Conservation (phyloP, 148 eudicot species). For the Vaccinium macrocarpon region DNA sequence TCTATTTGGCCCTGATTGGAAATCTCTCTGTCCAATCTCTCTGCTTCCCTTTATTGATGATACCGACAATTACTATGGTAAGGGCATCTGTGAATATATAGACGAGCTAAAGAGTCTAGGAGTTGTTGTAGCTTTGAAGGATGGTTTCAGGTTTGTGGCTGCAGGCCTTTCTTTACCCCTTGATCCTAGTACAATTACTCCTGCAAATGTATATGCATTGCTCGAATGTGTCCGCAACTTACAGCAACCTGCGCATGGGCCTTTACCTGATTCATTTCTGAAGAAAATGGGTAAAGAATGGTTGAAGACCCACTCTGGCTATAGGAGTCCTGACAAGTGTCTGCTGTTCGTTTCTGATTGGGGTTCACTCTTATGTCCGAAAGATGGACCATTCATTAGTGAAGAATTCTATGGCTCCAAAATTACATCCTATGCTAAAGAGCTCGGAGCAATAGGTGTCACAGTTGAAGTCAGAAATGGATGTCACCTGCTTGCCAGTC, state of each 20-base stretch:
- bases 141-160: conserved; percentile 37
- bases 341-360: conserved; percentile 31
- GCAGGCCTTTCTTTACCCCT: conserved; percentile 34
- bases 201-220: conserved; percentile 38
- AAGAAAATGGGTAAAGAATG: conserved; percentile 27
- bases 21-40: conserved; percentile 41
- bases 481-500: conserved; percentile 34
- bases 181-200: conserved; percentile 33
- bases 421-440: conserved; percentile 32
- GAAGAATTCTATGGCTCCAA: conserved; percentile 45
- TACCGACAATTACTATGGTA: conserved; percentile 40
- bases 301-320: conserved; percentile 54
- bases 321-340: conserved; percentile 40
- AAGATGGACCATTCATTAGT: conserved; percentile 71
- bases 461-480: conserved; percentile 21
- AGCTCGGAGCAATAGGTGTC: conserved; percentile 51
- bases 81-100: conserved; percentile 34
- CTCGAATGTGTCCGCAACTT: conserved; percentile 33
- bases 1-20: conserved; percentile 45
- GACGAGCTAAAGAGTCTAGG: conserved; percentile 44
- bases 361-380: conserved; percentile 18
- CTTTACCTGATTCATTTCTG: conserved; percentile 27
- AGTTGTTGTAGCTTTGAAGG: conserved; percentile 37
- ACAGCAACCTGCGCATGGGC: neutral
- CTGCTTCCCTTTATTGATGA: conserved; percentile 67